Conservation (phyloP, 257 asterid genomes). For the Plectranthus barbatus region DNA sequence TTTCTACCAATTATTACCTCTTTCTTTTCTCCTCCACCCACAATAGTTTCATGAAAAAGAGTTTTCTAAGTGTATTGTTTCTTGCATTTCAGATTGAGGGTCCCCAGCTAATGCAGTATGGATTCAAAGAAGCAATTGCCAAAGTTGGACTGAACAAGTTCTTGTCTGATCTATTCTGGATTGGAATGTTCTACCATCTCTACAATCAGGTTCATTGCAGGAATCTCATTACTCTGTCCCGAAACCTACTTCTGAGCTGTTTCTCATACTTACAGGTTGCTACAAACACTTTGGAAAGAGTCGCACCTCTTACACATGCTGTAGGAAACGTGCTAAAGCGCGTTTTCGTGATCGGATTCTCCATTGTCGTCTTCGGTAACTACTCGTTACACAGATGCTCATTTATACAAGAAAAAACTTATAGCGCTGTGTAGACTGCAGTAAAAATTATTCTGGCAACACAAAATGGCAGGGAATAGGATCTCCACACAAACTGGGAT, state of each 20-base stretch:
- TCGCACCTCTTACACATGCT: constrained; percentile 56
- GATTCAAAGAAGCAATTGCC: constrained; percentile 52
- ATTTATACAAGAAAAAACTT: neutral
- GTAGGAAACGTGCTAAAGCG: constrained; percentile 57
- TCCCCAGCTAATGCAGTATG: constrained; percentile 47
- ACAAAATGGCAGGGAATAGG: constrained; percentile 35
- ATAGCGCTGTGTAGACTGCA: neutral
- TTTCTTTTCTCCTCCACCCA: too few relatives aligned
- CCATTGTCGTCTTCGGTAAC: constrained; percentile 54
- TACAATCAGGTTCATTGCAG: constrained; percentile 42
- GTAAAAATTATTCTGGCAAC: neutral
- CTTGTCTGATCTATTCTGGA: constrained; percentile 58
- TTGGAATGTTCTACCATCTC: constrained; percentile 62
- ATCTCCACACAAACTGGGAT: constrained; percentile 61
- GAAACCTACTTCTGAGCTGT: neutral
- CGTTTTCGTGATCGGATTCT: constrained; percentile 57
- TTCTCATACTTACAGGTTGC: constrained; percentile 34
- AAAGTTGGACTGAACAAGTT: constrained; percentile 55
- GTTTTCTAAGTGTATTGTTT: neutral
- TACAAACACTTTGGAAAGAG: constrained; percentile 55
- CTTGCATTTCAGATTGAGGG: constrained; percentile 43
- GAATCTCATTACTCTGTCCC: neutral
- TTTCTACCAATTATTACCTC: neutral
- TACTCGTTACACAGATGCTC: neutral
- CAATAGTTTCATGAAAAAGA: neutral